These are phyloP conservation scores for Mycosphaerella sp. DNA, from an alignment of 2,329 filamentous ascomycete genomes.

Conservation along the genomic window DNA sequence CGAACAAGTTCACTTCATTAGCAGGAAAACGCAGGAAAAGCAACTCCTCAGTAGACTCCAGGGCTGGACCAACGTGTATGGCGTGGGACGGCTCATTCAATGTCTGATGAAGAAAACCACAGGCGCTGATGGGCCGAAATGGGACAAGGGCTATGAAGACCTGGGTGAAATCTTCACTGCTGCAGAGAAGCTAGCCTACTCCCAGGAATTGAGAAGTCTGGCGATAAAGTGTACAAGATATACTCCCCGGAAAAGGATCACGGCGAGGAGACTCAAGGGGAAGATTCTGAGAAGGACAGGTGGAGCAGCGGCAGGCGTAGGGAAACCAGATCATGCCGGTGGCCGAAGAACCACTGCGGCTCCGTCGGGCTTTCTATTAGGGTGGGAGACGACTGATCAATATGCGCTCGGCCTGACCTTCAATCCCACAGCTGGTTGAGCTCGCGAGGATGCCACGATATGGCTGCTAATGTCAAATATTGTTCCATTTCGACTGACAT, in stretches of 20 bases:
- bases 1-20: not conserved
- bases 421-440: no score
- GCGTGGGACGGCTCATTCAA: not conserved
- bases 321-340: not conserved
- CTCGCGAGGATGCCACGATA: no score
- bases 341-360: not conserved
- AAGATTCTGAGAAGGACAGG: conserved; percentile 3
- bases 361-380: not conserved
- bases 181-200: not conserved
- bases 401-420: not conserved
- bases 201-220: not conserved
- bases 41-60: not conserved
- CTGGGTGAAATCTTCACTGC: not conserved
- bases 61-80: conserved; percentile 6
- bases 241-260: not conserved
- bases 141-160: not conserved
- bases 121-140: not conserved
- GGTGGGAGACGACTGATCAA: not conserved
- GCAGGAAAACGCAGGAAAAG: not conserved
- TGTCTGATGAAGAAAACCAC: not conserved
- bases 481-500: no score
- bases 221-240: conserved; percentile 1
- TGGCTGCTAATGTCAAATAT: no score
- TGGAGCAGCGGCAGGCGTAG: not conserved
- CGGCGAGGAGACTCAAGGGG: not conserved